These are phyloP conservation scores for Geotrichum carabidarum DNA, from an alignment of 1,139 yeast species.

Conservation along the genomic window DNA sequence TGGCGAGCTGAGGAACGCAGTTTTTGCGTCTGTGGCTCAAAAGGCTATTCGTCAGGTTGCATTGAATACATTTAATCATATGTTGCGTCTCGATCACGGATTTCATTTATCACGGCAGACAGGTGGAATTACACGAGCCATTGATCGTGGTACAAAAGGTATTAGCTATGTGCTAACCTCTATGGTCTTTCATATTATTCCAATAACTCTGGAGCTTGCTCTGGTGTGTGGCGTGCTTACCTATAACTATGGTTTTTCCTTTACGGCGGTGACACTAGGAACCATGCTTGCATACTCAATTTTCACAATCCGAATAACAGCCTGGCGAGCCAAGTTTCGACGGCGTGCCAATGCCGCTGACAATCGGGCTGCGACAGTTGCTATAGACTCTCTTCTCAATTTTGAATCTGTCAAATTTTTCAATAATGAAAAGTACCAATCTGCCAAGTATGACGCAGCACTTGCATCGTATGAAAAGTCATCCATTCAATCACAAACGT, in stretches of 20 bases:
- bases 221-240: conserved; percentile 91
- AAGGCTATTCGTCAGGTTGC: conserved; percentile 91
- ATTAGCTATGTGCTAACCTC: conserved; percentile 88
- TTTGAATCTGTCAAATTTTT: conserved; percentile 93
- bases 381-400: conserved; percentile 87
- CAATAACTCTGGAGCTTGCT: conserved; percentile 84
- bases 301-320: conserved; percentile 86
- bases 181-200: conserved; percentile 93
- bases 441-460: conserved; percentile 71
- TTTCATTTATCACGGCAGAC: conserved; percentile 91
- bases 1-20: conserved; percentile 91
- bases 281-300: conserved; percentile 85
- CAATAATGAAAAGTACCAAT: conserved; percentile 79
- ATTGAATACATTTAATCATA: conserved; percentile 74
- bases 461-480: conserved; percentile 72
- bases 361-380: conserved; percentile 88
- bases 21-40: conserved; percentile 93
- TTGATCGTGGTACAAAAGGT: conserved; percentile 97
- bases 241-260: conserved; percentile 81
- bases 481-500: conserved; percentile 83
- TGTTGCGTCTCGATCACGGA: conserved; percentile 77
- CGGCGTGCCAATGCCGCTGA: conserved; percentile 91
- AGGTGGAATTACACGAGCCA: conserved; percentile 93
- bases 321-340: conserved; percentile 94
- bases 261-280: conserved; percentile 80